Conservation (phyloP, 1,139 yeast species). For the Eremothecium cymbalariae region DNA sequence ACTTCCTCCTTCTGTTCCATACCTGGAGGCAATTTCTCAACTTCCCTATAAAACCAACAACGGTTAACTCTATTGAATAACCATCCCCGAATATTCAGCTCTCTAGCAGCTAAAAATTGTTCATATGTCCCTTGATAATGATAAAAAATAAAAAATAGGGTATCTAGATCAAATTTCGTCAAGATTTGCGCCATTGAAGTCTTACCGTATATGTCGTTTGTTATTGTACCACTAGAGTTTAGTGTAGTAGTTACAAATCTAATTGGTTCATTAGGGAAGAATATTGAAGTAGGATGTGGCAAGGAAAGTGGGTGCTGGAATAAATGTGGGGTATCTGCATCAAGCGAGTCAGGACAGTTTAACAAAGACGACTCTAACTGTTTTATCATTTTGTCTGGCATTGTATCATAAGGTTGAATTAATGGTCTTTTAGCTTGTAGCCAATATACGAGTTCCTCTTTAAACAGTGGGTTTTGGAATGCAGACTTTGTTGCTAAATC, state of each 20-base stretch:
- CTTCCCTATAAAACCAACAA: slow-evolving; percentile 76
- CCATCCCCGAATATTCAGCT: slow-evolving; percentile 78
- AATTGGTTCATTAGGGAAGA: slow-evolving; percentile 83
- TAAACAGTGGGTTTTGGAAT: slow-evolving; percentile 27
- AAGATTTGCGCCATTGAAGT: slow-evolving; percentile 40
- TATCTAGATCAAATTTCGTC: slow-evolving; percentile 74
- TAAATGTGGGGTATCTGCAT: slow-evolving; percentile 77
- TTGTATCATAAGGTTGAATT: slow-evolving; percentile 27
- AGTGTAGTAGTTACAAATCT: slow-evolving; percentile 32
- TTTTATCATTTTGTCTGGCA: slow-evolving; percentile 27
- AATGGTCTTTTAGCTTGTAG: slow-evolving; percentile 25
- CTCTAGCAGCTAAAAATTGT: slow-evolving; percentile 78
- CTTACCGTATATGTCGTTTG: slow-evolving; percentile 28
- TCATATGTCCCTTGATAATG: slow-evolving; percentile 60
- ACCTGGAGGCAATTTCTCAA: slow-evolving; percentile 42
- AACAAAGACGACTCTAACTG: slow-evolving; percentile 64
- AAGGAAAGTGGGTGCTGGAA: slow-evolving; percentile 60
- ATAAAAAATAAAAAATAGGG: slow-evolving; percentile 87
- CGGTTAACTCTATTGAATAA: slow-evolving; percentile 64
- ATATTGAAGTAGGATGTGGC: slow-evolving; percentile 85
- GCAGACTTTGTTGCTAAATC: slow-evolving; percentile 24
- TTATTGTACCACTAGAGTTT: slow-evolving; percentile 24
- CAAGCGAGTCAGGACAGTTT: slow-evolving; percentile 89
- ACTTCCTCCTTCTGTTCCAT: slow-evolving; percentile 38
- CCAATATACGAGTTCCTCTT: slow-evolving; percentile 28